Conservation (phyloP, 768 basidiomycete genomes). For the Psilocybe cyanescens region DNA sequence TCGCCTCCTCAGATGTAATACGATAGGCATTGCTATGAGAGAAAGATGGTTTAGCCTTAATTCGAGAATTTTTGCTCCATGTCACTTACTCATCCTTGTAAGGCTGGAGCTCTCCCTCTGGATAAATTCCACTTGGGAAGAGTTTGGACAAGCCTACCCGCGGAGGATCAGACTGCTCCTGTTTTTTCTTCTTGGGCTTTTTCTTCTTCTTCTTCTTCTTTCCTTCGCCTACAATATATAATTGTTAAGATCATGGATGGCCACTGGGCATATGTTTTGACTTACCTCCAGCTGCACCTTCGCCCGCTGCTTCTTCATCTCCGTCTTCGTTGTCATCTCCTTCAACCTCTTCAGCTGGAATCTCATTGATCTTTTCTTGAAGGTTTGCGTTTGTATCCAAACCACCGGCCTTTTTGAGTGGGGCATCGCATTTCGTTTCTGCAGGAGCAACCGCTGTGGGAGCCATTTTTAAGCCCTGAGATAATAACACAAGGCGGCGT, state of each 20-base stretch:
- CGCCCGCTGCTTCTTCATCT: slow-evolving; percentile 25
- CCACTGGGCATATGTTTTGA: neutral
- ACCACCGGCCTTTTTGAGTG: neutral
- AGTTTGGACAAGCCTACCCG: slow-evolving; percentile 87
- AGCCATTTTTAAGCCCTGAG: neutral
- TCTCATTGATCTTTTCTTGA: neutral
- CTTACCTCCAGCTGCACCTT: slow-evolving; percentile 23
- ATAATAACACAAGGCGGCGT: neutral
- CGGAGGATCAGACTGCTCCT: slow-evolving; percentile 89
- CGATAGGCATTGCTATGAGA: slow-evolving; percentile 78
- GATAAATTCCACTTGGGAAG: slow-evolving; percentile 85
- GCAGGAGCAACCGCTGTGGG: neutral
- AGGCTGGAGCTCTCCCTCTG: slow-evolving; percentile 88
- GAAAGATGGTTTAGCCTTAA: slow-evolving; percentile 6
- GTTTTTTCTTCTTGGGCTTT: slow-evolving; percentile 85
- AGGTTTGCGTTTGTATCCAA: neutral
- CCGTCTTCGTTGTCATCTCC: slow-evolving; percentile 18
- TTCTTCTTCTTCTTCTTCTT: slow-evolving; percentile 95
- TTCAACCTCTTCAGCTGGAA: neutral
- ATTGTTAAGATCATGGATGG: neutral
- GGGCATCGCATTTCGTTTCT: neutral
- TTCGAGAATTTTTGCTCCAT: neutral
- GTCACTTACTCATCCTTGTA: slow-evolving; percentile 86
- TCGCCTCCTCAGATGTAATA: slow-evolving; percentile 89
- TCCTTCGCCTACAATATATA: slow-evolving; percentile 44